Base-by-base conservation (phyloP, 2,329 filamentous ascomycete genomes). In the Teratosphaeria viscida region DNA sequence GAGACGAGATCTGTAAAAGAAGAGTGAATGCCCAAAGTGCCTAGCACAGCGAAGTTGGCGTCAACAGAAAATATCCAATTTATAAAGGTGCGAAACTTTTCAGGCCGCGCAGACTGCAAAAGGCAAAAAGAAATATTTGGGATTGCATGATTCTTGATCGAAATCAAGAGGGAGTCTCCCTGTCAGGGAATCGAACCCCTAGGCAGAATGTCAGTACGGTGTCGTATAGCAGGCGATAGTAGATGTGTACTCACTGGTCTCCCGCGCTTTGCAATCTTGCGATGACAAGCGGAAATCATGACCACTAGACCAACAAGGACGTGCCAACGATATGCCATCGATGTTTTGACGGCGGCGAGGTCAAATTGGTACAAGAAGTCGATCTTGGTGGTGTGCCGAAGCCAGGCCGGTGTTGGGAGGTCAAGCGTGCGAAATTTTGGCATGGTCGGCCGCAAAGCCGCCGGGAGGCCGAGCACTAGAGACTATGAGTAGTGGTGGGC, bases 261-360 rank as follows among this genome's bases (percentile, higher is more conserved):
- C 43, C 43, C 43, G 43, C 43, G 43, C 43, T 19, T 49, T 49
- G 43, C 43, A 49, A 23, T 49, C 43, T 47, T 43, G 35, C 55
- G 57, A 63, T 71, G 69, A 71, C 69, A 71, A 71, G 69, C 69
- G 69, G 69, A 71, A 71, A 71, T 71, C 68, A 71, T 71, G 63
- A 66, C 69, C 69, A 71, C 69, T 71, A 70, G 68, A 71, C 69
- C 63, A 66, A 62, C 61, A 65, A 65, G 60, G 62, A 64, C 29
- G 23, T 29, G 23, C 23, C 23, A 23, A 23, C 2, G 23, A 32
- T 3, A 32, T 23, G 29, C 29, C 29, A 7, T 32, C 7, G 3
- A 7, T 32, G 29, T 32, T 23, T 2, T 23, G 23, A 23, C 23
- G 2, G 23, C 2, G 23, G 2, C 23, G 23, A 23, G 23, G 23